Base-by-base conservation (phyloP, 352 stramenopile genomes). In the Pythium angustatum region DNA sequence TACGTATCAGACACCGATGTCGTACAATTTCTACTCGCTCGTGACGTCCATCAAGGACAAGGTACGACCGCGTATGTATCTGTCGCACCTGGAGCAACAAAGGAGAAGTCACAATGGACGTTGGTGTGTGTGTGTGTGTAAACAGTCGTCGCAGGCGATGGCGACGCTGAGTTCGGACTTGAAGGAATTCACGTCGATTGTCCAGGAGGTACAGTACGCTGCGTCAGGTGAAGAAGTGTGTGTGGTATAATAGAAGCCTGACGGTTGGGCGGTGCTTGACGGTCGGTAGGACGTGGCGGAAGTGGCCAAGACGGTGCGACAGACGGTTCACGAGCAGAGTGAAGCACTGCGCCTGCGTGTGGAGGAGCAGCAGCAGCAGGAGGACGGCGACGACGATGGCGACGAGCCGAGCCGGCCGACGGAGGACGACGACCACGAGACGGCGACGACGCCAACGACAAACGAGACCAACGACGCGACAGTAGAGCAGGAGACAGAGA, bases 81-180 rank as follows among this genome's bases (percentile, higher is more conserved):
- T 51, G 3, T 45, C n/a, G n/a, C n/a, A n/a, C n/a, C n/a, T n/a
- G n/a, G n/a, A n/a, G n/a, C n/a, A n/a, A n/a, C n/a, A n/a, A n/a
- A n/a, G n/a, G n/a, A n/a, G n/a, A n/a, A n/a, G n/a, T n/a, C n/a
- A n/a, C n/a, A n/a, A n/a, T n/a, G n/a, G n/a, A n/a, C n/a, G n/a
- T n/a, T n/a, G n/a, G n/a, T n/a, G n/a, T n/a, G n/a, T n/a, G n/a
- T n/a, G n/a, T n/a, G n/a, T n/a, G n/a, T n/a, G n/a, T n/a, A n/a
- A n/a, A 4, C 50, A 85, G 77, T 91, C 82, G 43, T 78, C 80
- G 17, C 78, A 91, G 64, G 82, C 82, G 47, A 84, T 91, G 63
- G 79, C 71, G 59, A 91, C 78, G n/a, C 66, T 91, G 36, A 89
- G 77, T 56, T 84, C 82, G 10, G 82, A 91, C 55, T 58, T 91